phyloP scores from a whole-genome alignment of 345 rosid genomes.

The Dipteronia sinensis region DNA sequence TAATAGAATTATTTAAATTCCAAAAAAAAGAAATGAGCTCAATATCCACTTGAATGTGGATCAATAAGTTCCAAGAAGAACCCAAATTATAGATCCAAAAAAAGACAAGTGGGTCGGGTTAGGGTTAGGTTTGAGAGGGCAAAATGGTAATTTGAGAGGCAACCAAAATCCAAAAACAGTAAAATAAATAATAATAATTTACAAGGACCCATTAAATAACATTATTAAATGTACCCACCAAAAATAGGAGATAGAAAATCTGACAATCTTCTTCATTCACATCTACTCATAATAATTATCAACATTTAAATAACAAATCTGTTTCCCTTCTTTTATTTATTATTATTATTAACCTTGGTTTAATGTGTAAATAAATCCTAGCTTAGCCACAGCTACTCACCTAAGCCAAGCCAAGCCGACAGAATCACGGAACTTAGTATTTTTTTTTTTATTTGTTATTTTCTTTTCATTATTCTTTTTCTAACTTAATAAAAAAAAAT shows the following conservation, averaged over 20 bases:
- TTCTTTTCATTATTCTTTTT: no score
- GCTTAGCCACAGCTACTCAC: neutral
- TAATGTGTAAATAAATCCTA: neutral
- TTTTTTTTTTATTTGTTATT: no score
- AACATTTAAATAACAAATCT: conserved; percentile 16
- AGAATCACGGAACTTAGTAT: no score
- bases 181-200: neutral
- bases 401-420: neutral
- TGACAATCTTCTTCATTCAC: conserved; percentile 31
- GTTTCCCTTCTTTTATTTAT: neutral
- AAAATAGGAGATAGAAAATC: conserved; percentile 27
- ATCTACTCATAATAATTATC: conserved; percentile 26
- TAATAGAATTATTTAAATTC: no score
- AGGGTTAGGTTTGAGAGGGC: neutral
- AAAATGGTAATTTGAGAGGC: neutral
- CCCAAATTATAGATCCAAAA: no score
- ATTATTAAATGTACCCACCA: conserved; percentile 35
- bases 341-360: neutral
- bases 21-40: neutral
- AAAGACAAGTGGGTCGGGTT: neutral
- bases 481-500: neutral
- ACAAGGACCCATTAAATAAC: conserved; percentile 22
- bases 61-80: neutral
- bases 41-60: neutral
- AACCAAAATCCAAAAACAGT: conserved; percentile 16